Percentiles rank a stretch among this genome's conserved stretches.
phyloP scores from a whole-genome alignment of 805 yeast genomes.

The Zygosaccharomyces kombuchaensis region DNA sequence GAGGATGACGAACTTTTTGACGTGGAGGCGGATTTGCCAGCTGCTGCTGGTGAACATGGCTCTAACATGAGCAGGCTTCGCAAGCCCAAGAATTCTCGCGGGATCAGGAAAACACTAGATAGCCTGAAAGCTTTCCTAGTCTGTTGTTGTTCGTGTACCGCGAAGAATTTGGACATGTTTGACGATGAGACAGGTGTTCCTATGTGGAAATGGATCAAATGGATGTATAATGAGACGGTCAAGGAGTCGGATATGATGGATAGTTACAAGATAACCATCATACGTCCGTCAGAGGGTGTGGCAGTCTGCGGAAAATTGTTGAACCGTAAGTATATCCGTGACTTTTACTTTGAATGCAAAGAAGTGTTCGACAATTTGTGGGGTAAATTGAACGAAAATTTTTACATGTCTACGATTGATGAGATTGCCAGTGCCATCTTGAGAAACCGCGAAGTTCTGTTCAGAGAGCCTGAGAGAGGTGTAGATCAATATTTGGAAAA shows the following conservation, averaged over 20 bases:
- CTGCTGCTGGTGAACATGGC: background rate
- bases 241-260: background rate
- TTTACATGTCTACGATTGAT: slow-evolving; percentile 1
- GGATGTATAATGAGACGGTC: background rate
- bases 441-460: background rate
- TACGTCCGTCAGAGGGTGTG: slow-evolving; percentile 1
- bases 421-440: background rate
- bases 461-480: background rate
- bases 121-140: slow-evolving; percentile 3
- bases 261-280: background rate
- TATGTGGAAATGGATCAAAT: slow-evolving; percentile 1
- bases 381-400: slow-evolving; percentile 1
- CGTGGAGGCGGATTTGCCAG: background rate
- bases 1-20: background rate
- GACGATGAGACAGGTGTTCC: background rate
- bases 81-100: background rate
- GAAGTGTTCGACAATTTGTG: background rate
- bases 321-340: slow-evolving; percentile 7
- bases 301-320: slow-evolving; percentile 4
- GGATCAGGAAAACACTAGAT: slow-evolving; percentile 1
- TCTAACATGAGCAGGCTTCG: background rate
- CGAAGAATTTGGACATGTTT: slow-evolving; percentile 1
- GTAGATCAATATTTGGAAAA: too few relatives aligned
- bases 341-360: slow-evolving; percentile 3
- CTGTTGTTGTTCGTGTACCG: slow-evolving; percentile 1